phyloP scores from a whole-genome alignment of 768 basidiomycete genomes.

The Calocera viscosa region DNA sequence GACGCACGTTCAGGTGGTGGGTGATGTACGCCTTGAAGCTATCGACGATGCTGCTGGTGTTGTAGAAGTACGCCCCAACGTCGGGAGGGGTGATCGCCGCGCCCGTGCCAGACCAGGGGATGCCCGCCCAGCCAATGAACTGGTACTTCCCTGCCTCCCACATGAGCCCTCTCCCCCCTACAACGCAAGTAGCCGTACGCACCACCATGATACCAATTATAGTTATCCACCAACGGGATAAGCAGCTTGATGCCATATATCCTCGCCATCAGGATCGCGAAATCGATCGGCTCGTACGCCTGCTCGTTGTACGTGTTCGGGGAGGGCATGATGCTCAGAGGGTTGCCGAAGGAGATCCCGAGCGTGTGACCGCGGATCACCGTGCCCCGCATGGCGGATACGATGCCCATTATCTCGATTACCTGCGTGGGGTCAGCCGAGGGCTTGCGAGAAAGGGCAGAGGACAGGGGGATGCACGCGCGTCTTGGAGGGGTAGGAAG shows the following conservation, averaged over 20 bases:
- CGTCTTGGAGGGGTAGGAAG: slow-evolving; percentile 20
- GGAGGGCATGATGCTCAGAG: slow-evolving; percentile 23
- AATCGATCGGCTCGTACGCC: slow-evolving; percentile 24
- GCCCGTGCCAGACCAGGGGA: slow-evolving; percentile 17
- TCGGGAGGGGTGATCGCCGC: slow-evolving; percentile 22
- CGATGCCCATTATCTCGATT: background rate
- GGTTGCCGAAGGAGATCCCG: slow-evolving; percentile 25
- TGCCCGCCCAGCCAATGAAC: slow-evolving; percentile 22
- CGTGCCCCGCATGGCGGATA: slow-evolving; percentile 20
- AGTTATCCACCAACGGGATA: slow-evolving; percentile 17
- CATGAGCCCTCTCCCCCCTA: background rate
- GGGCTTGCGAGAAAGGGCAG: background rate
- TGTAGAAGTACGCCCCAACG: slow-evolving; percentile 23
- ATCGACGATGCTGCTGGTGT: slow-evolving; percentile 17
- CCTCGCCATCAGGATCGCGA: slow-evolving; percentile 23
- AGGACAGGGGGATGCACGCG: slow-evolving; percentile 13
- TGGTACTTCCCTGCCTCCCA: slow-evolving; percentile 26
- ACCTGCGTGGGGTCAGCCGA: background rate
- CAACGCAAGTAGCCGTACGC: background rate
- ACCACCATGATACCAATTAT: background rate
- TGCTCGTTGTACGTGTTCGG: slow-evolving; percentile 22
- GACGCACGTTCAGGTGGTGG: slow-evolving; percentile 20
- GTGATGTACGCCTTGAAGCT: slow-evolving; percentile 24
- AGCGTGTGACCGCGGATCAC: slow-evolving; percentile 25
- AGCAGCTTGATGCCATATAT: slow-evolving; percentile 21